These are phyloP conservation scores for Lycium barbarum DNA, from an alignment of 257 asterid genomes.

Conservation along the genomic window DNA sequence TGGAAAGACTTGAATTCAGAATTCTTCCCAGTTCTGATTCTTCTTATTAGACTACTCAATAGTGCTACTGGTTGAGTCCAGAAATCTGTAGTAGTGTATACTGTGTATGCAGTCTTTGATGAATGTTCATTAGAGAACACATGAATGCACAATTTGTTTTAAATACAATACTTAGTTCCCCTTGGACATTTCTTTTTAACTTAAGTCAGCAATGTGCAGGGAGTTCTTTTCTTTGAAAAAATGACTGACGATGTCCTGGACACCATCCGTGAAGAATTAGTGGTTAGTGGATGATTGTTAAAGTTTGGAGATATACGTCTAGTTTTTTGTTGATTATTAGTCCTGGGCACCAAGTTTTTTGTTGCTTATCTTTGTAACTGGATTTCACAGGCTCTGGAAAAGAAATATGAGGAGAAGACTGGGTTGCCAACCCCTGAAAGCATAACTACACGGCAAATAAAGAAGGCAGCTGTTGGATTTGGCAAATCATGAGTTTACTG, in stretches of 20 bases:
- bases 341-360: not conserved
- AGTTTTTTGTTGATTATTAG: not conserved
- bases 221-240: conserved; percentile 81
- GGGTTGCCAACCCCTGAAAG: conserved; percentile 89
- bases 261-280: conserved; percentile 63
- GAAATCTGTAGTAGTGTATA: not conserved
- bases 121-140: not conserved
- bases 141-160: not conserved
- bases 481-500: conserved; percentile 63
- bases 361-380: conserved; percentile 18
- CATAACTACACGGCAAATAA: conserved; percentile 55
- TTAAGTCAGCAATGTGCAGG: conserved; percentile 59
- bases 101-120: conserved; percentile 21
- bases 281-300: conserved; percentile 52
- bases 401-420: conserved; percentile 77
- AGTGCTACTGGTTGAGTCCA: not conserved
- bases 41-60: not conserved
- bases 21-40: not conserved
- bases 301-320: conserved; percentile 18
- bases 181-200: conserved; percentile 22
- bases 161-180: not conserved
- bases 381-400: conserved; percentile 73
- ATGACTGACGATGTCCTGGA: conserved; percentile 88
- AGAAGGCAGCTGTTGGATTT: conserved; percentile 75
- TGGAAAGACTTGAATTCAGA: not conserved